Evolutionary conservation across 345 rosid species (phyloP), one percentile per base, ranked within the genome.

Genomic region (Eucalyptus melliodora): DNA sequence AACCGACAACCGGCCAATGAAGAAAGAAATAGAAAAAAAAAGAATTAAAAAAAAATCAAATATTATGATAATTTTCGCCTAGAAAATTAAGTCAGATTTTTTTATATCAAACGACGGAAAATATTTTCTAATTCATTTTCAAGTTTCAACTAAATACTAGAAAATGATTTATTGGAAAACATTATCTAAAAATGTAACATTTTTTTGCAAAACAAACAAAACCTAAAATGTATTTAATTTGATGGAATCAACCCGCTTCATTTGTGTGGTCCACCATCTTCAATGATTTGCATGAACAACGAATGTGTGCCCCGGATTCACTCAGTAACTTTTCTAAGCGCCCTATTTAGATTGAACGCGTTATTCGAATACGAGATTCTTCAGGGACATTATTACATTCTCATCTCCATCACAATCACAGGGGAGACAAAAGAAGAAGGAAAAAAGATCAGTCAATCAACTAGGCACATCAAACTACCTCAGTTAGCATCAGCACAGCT

Each of bases 1-100:
- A 0, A 53, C 0, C 5, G 11, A 21, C 11, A 0, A 53, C 2
- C 1, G 0, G 59, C 24, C 26, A 3, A 53, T 53, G 59, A 53
- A 53, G 1, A 53, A 53, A 53, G 11, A 53, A 53, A 21, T 53
- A 5, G 3, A 56, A 56, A 26, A 56, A 10, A 56, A 56, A 56
- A 9, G 1, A 24, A 9, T 24, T 0, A 1, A 56, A 55, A 56
- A 55, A 55, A 56, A 56, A 4, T 56, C 14, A 56, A 10, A 24
- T 56, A 23, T 56, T 56, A 23, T 56, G 14, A 26, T 24, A 24
- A 56, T 56, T 56, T 56, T 56, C 12, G 2, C 30, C 21, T 23
- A 56, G 3, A 56, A 56, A 23, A 56, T 9, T 10, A 56, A 10
- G 2, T 56, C 13, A 24, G 3, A 56, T 56, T 56, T 56, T 55